Evolutionary conservation across 2,329 filamentous ascomycete genomes (phyloP).

Genomic region (Aspergillus pseudotamarii): DNA sequence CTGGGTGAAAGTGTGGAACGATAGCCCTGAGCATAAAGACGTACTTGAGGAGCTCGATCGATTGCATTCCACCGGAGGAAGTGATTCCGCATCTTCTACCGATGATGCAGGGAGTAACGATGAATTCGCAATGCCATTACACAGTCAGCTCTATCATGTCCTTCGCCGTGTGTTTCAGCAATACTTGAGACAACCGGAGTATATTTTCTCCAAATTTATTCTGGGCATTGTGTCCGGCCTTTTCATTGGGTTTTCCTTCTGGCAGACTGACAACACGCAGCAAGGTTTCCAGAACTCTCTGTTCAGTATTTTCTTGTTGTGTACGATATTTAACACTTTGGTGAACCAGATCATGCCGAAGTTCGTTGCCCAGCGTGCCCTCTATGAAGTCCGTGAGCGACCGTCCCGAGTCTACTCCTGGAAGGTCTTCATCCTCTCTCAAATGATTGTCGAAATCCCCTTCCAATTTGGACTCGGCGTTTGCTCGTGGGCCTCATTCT

Average conservation of each 20-base stretch:
- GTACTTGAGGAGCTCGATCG: conserved; percentile 60
- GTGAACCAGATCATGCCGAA: conserved; percentile 58
- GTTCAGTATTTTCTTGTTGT: conserved; percentile 79
- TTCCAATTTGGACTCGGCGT: conserved; percentile 61
- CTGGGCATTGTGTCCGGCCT: conserved; percentile 62
- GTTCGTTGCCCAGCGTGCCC: conserved; percentile 56
- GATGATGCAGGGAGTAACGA: conserved; percentile 57
- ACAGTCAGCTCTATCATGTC: conserved; percentile 64
- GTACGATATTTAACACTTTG: conserved; percentile 51
- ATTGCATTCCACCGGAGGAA: conserved; percentile 33
- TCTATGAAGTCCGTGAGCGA: conserved; percentile 61
- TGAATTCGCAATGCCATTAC: conserved; percentile 76
- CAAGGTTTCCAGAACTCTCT: conserved; percentile 82
- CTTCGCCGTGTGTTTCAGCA: conserved; percentile 75
- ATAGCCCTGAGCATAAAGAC: conserved; percentile 54
- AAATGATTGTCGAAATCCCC: conserved; percentile 69
- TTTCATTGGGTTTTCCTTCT: conserved; percentile 80
- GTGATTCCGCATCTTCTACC: conserved; percentile 19
- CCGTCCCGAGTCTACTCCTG: conserved; percentile 71
- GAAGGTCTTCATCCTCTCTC: conserved; percentile 69
- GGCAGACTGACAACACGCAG: conserved; percentile 66
- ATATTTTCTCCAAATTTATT: conserved; percentile 76
- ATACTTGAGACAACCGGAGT: conserved; percentile 81
- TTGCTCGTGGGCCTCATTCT: conserved; percentile 59
- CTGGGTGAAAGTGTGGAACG: conserved; percentile 63